Base-by-base conservation (phyloP, 768 basidiomycete genomes). In the Leccinum sublutescens region DNA sequence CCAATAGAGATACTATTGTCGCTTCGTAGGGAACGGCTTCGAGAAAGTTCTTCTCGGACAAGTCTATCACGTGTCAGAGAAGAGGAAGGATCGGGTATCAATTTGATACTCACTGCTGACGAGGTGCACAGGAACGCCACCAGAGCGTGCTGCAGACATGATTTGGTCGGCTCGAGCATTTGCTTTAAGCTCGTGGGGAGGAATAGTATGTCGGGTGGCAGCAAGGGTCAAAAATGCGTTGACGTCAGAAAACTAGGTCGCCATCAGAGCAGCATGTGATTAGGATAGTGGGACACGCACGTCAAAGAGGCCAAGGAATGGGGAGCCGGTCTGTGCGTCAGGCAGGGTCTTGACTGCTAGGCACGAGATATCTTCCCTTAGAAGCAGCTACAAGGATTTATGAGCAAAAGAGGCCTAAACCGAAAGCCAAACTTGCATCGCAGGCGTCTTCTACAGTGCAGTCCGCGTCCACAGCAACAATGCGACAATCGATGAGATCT, bases 221-320 rank as follows among this genome's bases (percentile, higher is more conserved):
- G 91, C 91, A 50, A 93, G 77, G 3, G 89, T 90, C 59, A 93
- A 73, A 68, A 93, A 93, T n/a, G 91, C 89, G 68, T 93, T 93
- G 11, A 93, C 88, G 68, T 93, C 91, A 17, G 91, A 86, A 64
- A 84, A 92, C 91, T 93, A 63, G 15, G 52, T 4, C 3, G 8
- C 11, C 8, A n/a, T 60, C 43, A 71, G 52, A 58, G n/a, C 60
- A 38, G 36, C n/a, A 36, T 17, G 48, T 1, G 36, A 60, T 40
- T 15, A 8, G 48, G 14, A 25, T 25, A 56, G 48, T 27, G 34
- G 31, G 21, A 43, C 12, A 62, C 87, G 57, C 66, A 93, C 91
- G 72, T 93, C 91, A 66, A 93, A 92, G 29, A 93, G 76, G 14
- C 89, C 91, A 21, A 78, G 72, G 64, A 74, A 81, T 52, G 75